phyloP scores from a whole-genome alignment of 2,329 filamentous ascomycete genomes.

The Hypoxylon sp. region DNA sequence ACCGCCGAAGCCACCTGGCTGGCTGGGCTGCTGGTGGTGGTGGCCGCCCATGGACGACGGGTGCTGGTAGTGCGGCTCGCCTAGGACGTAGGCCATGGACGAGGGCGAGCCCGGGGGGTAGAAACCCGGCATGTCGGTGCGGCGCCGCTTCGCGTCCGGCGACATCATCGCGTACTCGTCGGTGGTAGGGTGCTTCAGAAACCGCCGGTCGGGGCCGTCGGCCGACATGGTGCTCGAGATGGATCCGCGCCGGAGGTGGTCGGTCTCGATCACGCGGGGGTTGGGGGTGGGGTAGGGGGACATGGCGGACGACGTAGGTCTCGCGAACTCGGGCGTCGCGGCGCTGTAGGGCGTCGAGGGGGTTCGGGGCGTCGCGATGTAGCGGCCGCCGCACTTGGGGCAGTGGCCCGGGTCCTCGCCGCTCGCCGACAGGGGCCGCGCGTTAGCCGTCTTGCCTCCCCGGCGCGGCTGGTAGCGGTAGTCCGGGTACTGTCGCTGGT shows the following conservation, averaged over 20 bases:
- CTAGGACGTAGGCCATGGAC: conserved; percentile 51
- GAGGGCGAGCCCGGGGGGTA: conserved; percentile 57
- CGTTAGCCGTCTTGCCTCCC: conserved; percentile 56
- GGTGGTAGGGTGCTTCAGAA: conserved; percentile 56
- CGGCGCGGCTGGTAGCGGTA: conserved; percentile 94
- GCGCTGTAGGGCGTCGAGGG: conserved; percentile 62
- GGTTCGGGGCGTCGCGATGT: conserved; percentile 71
- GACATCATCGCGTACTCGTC: conserved; percentile 54
- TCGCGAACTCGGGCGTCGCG: conserved; percentile 49
- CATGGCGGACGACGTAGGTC: conserved; percentile 37
- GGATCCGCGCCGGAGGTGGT: conserved; percentile 50
- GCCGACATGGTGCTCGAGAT: conserved; percentile 53
- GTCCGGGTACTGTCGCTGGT: conserved; percentile 89
- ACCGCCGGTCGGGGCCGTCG: conserved; percentile 73
- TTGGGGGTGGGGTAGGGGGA: conserved; percentile 44
- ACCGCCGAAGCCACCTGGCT: conserved; percentile 48
- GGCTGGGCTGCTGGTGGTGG: conserved; percentile 42
- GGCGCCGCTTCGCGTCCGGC: conserved; percentile 53
- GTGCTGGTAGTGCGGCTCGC: conserved; percentile 50
- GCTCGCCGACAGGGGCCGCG: conserved; percentile 44
- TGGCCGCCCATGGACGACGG: conserved; percentile 44
- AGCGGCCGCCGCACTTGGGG: conserved; percentile 77
- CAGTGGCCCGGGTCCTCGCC: conserved; percentile 70
- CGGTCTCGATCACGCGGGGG: conserved; percentile 47
- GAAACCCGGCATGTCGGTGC: conserved; percentile 48